Conservation (phyloP, 2,329 filamentous ascomycete genomes). For the Penicillium aurantiogriseum region DNA sequence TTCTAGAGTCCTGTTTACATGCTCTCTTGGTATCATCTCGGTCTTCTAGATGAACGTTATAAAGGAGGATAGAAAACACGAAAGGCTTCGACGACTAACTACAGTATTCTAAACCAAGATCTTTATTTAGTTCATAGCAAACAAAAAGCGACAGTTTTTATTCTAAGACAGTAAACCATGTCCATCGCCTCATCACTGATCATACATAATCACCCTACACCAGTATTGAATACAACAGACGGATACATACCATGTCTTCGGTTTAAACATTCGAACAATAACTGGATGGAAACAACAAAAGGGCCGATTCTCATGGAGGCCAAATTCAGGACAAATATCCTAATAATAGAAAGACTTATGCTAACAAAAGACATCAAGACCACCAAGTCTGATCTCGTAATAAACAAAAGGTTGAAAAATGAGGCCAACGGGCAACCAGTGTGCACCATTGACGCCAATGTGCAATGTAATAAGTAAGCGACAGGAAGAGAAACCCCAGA, state of each 20-base stretch:
- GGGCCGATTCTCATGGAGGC: constrained; percentile 17
- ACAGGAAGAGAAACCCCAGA: constrained; percentile 10
- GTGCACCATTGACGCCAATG: constrained; percentile 23
- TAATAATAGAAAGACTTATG: constrained; percentile 10
- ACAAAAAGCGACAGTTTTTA: neutral
- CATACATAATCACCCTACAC: neutral
- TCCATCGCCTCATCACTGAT: neutral
- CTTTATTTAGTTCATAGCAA: neutral
- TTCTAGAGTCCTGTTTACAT: neutral
- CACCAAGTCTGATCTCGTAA: constrained; percentile 13
- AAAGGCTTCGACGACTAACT: neutral
- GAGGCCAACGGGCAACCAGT: constrained; percentile 3
- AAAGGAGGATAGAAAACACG: neutral
- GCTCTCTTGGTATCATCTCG: neutral
- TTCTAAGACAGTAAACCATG: neutral
- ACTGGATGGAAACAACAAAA: constrained; percentile 5
- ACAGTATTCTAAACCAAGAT: neutral
- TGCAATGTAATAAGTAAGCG: constrained; percentile 20
- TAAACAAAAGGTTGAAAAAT: constrained; percentile 7
- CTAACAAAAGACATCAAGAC: constrained; percentile 13
- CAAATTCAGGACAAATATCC: constrained; percentile 5
- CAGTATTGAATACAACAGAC: neutral
- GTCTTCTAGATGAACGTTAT: too few species aligned
- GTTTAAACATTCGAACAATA: neutral
- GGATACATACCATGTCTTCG: neutral